Base-by-base conservation (phyloP, 2,329 filamentous ascomycete species). In the Curvularia eragrostidis region DNA sequence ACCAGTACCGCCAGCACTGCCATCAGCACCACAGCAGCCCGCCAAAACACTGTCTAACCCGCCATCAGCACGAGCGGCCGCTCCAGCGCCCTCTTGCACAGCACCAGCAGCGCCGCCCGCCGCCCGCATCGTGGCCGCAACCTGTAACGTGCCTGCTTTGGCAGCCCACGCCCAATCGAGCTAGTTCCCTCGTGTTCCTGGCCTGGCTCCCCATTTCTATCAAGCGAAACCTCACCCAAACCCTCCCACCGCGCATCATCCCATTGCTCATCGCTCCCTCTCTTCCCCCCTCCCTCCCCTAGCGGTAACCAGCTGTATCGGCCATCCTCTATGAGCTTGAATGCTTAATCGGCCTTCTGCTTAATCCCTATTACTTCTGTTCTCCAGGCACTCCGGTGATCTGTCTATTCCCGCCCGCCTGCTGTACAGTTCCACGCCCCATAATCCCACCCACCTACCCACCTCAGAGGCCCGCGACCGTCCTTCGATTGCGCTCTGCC, bases 401-500 rank as follows among this genome's bases (percentile, higher is more conserved):
- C 69, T 77, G 73, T 76, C 70, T 76, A 76, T 76, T 76, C 65
- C 64, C 64, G 59, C 58, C 69, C 62, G 64, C 59, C 64, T 64
- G 65, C 69, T 69, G 67, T 57, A 56, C 54, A 42, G 54, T 24
- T 39, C 39, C 60, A 64, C 67, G 65, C 70, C 67, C 64, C 69
- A 65, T 73, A 75, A 71, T 75, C 69, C n/a, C 57, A 54, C 28
- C 53, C 54, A 30, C 53, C 56, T 63, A 49, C 48, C 52, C 41
- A 30, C 42, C 39, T 5, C 41, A 43, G 41, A 24, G 41, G 53
- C 48, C 46, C 41, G 41, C 59, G 26, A 38, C 55, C n/a, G 54
- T 58, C 34, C 52, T 32, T 57, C 58, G 58, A 53, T 32, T 56
- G 63, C 63, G 54, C 49, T 54, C 52, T 57, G 64, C 59, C 54